Conservation (phyloP, 164 flowering plant species). For the Stephania japonica region DNA sequence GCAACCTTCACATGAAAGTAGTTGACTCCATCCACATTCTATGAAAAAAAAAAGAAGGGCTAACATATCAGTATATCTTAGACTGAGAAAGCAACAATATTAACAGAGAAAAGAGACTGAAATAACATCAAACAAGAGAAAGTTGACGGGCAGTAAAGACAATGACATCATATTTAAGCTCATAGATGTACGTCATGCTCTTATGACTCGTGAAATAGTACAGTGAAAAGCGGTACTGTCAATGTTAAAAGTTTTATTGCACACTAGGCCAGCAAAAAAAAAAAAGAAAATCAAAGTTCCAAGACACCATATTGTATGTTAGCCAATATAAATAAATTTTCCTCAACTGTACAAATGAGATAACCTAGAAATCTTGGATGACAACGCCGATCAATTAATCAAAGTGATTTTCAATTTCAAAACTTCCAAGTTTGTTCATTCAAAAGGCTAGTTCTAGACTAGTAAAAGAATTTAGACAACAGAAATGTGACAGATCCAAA, state of each 20-base stretch:
- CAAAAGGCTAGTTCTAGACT: background rate
- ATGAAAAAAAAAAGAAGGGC: background rate
- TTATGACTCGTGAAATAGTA: background rate
- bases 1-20: slow-evolving; percentile 96
- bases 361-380: background rate
- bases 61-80: slow-evolving; percentile 4
- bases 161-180: background rate
- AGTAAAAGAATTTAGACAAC: too few species aligned
- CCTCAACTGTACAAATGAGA: background rate
- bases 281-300: background rate
- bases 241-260: background rate
- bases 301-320: background rate
- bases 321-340: background rate
- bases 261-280: background rate
- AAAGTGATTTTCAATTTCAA: background rate
- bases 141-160: background rate
- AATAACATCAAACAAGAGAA: background rate
- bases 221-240: background rate
- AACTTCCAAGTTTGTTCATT: background rate
- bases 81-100: background rate
- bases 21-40: slow-evolving; percentile 96
- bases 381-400: background rate
- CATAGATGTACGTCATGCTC: background rate
- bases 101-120: background rate
- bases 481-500: background rate